Conservation (phyloP, 768 basidiomycete genomes). For the Terana coerulea region DNA sequence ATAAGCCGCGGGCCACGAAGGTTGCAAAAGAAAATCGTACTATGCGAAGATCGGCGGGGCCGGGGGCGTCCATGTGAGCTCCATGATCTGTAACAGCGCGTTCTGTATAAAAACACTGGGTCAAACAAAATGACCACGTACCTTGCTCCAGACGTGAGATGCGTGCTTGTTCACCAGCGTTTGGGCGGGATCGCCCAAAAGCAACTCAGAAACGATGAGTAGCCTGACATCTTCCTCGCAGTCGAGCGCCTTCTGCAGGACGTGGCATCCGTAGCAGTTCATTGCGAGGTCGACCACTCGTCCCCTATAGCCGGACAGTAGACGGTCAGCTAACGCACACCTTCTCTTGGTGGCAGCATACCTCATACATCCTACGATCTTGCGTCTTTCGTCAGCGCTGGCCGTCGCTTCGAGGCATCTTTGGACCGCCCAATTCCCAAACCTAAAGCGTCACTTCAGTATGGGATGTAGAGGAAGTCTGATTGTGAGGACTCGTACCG, state of each 20-base stretch:
- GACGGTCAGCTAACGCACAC: not conserved
- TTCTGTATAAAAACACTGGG: not conserved
- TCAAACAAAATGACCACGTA: no score
- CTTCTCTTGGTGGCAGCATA: no score
- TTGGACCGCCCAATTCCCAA: conserved; percentile 91
- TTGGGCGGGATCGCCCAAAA: conserved; percentile 79
- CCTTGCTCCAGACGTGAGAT: conserved; percentile 92
- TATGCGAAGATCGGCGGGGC: conserved; percentile 87
- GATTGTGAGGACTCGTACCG: conserved; percentile 38
- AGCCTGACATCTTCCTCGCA: conserved; percentile 86
- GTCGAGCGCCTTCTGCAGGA: conserved; percentile 85
- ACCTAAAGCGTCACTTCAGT: conserved; percentile 42
- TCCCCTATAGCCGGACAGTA: conserved; percentile 41
- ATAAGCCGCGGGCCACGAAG: not conserved
- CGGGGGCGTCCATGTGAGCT: conserved; percentile 81
- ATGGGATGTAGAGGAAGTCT: no score
- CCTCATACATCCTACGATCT: conserved; percentile 88
- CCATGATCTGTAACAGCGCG: conserved; percentile 65
- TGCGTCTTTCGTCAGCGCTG: conserved; percentile 67
- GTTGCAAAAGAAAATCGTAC: conserved; percentile 37
- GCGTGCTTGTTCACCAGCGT: conserved; percentile 90
- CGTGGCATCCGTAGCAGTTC: conserved; percentile 88
- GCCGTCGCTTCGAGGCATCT: conserved; percentile 80
- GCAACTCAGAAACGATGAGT: conserved; percentile 79
- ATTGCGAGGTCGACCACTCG: conserved; percentile 84